phyloP scores from a whole-genome alignment of 2,329 filamentous ascomycete genomes.

The Aspergillus sp. region DNA sequence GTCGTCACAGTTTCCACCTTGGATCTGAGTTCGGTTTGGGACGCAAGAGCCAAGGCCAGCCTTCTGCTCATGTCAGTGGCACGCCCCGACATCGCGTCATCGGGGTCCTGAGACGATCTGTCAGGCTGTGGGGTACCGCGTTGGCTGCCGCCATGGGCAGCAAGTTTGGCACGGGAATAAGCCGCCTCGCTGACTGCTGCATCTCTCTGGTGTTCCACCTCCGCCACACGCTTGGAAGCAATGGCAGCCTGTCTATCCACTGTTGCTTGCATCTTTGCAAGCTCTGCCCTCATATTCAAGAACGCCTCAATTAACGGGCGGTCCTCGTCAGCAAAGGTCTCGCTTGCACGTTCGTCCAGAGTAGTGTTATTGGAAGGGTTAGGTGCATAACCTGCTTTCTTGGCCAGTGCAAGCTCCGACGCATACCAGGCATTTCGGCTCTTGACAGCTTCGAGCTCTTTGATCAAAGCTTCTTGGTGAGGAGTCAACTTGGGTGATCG shows the following conservation, averaged over 20 bases:
- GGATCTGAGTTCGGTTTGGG: constrained; percentile 76
- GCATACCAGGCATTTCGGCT: constrained; percentile 96
- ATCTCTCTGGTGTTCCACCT: constrained; percentile 91
- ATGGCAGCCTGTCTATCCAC: constrained; percentile 83
- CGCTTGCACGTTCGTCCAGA: constrained; percentile 69
- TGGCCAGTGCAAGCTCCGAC: constrained; percentile 85
- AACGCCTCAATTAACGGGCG: constrained; percentile 88
- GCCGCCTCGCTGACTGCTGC: constrained; percentile 91
- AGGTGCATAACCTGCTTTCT: constrained; percentile 80
- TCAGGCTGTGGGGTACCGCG: constrained; percentile 52
- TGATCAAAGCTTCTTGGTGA: constrained; percentile 62
- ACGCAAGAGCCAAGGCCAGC: constrained; percentile 72
- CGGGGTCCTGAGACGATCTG: constrained; percentile 50
- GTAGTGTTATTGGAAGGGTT: constrained; percentile 65
- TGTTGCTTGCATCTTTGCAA: constrained; percentile 82
- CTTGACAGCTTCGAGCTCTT: constrained; percentile 79
- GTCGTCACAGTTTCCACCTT: constrained; percentile 63
- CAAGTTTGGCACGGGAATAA: constrained; percentile 89
- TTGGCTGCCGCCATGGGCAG: constrained; percentile 70
- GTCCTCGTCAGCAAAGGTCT: constrained; percentile 87
- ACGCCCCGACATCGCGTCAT: constrained; percentile 56
- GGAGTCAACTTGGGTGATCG: constrained; percentile 41
- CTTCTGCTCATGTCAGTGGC: constrained; percentile 73
- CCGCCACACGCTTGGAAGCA: constrained; percentile 84
- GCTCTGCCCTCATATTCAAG: constrained; percentile 81